Evolutionary conservation across 2,329 filamentous ascomycete genomes (phyloP).

Genomic region (Aspergillus sp.): DNA sequence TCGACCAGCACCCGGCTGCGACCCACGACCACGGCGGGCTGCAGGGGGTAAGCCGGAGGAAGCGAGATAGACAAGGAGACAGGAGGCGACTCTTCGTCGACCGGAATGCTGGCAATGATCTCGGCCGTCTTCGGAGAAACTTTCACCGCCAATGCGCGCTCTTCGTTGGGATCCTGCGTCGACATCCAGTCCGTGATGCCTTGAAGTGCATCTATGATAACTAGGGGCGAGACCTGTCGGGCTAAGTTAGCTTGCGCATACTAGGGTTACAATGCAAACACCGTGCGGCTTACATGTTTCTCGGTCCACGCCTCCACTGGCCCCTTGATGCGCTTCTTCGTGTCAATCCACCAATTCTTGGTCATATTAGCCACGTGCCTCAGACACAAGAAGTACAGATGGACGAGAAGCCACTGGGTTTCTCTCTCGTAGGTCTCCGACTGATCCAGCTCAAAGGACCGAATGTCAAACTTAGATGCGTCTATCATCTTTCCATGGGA

Average conservation of each 20-base stretch:
- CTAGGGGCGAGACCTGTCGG: slow-evolving; percentile 41
- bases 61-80: slow-evolving; percentile 81
- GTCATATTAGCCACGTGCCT: slow-evolving; percentile 75
- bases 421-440: slow-evolving; percentile 69
- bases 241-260: slow-evolving; percentile 9
- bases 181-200: slow-evolving; percentile 43
- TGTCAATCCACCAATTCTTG: slow-evolving; percentile 80
- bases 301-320: slow-evolving; percentile 83
- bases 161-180: slow-evolving; percentile 50
- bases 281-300: slow-evolving; percentile 73
- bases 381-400: slow-evolving; percentile 81
- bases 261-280: slow-evolving; percentile 29
- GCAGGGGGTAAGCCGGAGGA: slow-evolving; percentile 78
- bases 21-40: slow-evolving; percentile 72
- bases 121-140: slow-evolving; percentile 71
- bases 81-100: slow-evolving; percentile 82
- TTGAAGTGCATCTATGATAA: slow-evolving; percentile 41
- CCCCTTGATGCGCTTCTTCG: slow-evolving; percentile 74
- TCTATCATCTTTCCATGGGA: slow-evolving; percentile 70
- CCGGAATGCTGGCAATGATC: slow-evolving; percentile 77
- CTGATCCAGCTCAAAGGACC: slow-evolving; percentile 58
- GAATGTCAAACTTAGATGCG: slow-evolving; percentile 68
- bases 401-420: slow-evolving; percentile 78
- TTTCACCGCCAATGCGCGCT: slow-evolving; percentile 62
- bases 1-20: slow-evolving; percentile 82